Evolutionary conservation across 2,329 filamentous ascomycete species (phyloP).

Genomic region (Xylariales sp.): DNA sequence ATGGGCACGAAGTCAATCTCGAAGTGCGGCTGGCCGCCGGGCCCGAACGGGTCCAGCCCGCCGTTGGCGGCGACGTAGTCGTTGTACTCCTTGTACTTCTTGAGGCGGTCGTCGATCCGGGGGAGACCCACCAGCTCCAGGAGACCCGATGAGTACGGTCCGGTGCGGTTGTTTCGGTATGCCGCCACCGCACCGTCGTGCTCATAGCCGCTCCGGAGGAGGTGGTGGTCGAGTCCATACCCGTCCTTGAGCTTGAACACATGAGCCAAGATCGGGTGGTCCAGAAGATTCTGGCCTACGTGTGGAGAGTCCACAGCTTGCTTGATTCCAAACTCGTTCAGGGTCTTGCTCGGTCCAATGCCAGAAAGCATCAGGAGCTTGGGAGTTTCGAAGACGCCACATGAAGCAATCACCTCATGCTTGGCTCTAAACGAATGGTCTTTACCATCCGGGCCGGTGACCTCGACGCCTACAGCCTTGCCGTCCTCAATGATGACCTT

Average conservation of each 20-base stretch:
- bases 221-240: constrained; percentile 32
- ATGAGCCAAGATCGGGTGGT: constrained; percentile 53
- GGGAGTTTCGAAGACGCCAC: constrained; percentile 58
- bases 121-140: constrained; percentile 52
- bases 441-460: constrained; percentile 34
- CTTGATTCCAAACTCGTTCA: constrained; percentile 48
- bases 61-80: constrained; percentile 35
- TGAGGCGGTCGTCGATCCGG: constrained; percentile 50
- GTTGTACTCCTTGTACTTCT: constrained; percentile 42
- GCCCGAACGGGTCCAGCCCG: constrained; percentile 48
- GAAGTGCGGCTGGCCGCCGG: constrained; percentile 54
- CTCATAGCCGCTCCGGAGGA: constrained; percentile 31
- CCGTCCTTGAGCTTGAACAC: constrained; percentile 41
- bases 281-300: constrained; percentile 61
- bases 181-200: constrained; percentile 27
- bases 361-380: constrained; percentile 63
- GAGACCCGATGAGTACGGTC: constrained; percentile 34
- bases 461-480: constrained; percentile 38
- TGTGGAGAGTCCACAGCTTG: constrained; percentile 52
- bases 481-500: constrained; percentile 45
- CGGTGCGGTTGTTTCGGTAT: constrained; percentile 33
- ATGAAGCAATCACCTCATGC: constrained; percentile 42
- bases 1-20: constrained; percentile 59
- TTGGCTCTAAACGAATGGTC: constrained; percentile 41
- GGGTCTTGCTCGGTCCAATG: constrained; percentile 51